phyloP scores from a whole-genome alignment of 495 filamentous ascomycete species.

The Hapsidospora chrysogenum region DNA sequence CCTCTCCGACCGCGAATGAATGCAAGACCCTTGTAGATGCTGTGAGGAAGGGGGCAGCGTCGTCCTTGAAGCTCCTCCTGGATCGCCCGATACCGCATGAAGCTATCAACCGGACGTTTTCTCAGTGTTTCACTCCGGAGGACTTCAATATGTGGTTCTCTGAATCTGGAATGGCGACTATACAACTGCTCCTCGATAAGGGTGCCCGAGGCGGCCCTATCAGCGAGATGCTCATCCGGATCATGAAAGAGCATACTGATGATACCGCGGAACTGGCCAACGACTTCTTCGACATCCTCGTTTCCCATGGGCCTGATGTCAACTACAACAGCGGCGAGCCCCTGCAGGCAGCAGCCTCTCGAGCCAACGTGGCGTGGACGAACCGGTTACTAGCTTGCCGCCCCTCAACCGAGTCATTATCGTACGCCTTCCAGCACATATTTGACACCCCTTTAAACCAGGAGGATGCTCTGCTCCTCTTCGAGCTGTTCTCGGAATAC shows the following conservation, averaged over 20 bases:
- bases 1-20: conserved; percentile 20
- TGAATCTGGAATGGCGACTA: conserved; percentile 17
- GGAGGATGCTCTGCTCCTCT: conserved; percentile 16
- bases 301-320: conserved; percentile 19
- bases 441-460: conserved; percentile 21
- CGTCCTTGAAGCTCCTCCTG: conserved; percentile 16
- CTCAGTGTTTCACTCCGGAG: conserved; percentile 4
- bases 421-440: conserved; percentile 23
- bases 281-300: conserved; percentile 16
- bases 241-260: conserved; percentile 15
- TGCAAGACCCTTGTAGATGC: conserved; percentile 30
- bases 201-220: conserved; percentile 23
- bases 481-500: conserved; percentile 24
- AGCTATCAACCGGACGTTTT: conserved; percentile 11
- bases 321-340: conserved; percentile 22
- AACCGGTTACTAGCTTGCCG: conserved; percentile 17
- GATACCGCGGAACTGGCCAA: conserved; percentile 16
- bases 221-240: conserved; percentile 16
- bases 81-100: conserved; percentile 13
- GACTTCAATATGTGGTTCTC: conserved; percentile 19
- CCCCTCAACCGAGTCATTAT: conserved; percentile 20
- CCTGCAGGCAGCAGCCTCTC: conserved; percentile 21
- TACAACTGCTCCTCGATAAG: conserved; percentile 19
- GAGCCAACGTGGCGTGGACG: conserved; percentile 20
- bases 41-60: conserved; percentile 9